Conservation (phyloP, 805 yeast genomes). For the Metschnikowia borealis region DNA sequence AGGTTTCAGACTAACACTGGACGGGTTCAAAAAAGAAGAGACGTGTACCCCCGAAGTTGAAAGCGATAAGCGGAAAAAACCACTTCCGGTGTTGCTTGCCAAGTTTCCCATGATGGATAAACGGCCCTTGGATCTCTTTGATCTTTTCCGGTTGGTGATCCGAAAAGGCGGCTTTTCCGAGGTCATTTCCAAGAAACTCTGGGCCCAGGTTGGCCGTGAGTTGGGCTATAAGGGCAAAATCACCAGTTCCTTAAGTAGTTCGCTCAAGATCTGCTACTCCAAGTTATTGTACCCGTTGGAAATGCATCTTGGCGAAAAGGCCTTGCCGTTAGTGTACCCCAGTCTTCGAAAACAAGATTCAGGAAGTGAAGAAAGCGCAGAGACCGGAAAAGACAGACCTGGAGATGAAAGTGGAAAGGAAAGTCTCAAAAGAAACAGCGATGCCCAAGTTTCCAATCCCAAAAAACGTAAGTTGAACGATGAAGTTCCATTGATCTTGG, state of each 20-base stretch:
- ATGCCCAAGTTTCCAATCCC: background rate
- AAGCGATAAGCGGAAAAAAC: constrained; percentile 5
- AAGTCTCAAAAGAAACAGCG: background rate
- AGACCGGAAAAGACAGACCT: background rate
- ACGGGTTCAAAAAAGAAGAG: background rate
- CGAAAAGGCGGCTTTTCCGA: constrained; percentile 62
- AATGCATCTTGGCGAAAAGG: constrained; percentile 14
- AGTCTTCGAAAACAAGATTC: background rate
- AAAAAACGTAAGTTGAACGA: constrained; percentile 11
- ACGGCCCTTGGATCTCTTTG: constrained; percentile 60
- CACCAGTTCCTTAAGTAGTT: constrained; percentile 66
- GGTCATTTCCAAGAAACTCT: constrained; percentile 62
- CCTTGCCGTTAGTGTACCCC: constrained; percentile 1
- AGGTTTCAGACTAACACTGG: background rate
- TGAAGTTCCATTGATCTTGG: constrained; percentile 37
- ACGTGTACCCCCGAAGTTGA: background rate
- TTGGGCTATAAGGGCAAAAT: constrained; percentile 71
- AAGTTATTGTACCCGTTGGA: constrained; percentile 37
- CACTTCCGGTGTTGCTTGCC: constrained; percentile 21
- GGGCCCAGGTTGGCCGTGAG: constrained; percentile 85
- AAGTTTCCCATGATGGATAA: constrained; percentile 67
- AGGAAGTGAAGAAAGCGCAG: background rate
- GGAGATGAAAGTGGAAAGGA: background rate
- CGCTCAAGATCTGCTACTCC: constrained; percentile 57
- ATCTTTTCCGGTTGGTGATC: constrained; percentile 53